Evolutionary conservation across 192 early-diverging fungal species (phyloP), one percentile per base, ranked within the genome.

Genomic region (Nowakowskiella sp.): DNA sequence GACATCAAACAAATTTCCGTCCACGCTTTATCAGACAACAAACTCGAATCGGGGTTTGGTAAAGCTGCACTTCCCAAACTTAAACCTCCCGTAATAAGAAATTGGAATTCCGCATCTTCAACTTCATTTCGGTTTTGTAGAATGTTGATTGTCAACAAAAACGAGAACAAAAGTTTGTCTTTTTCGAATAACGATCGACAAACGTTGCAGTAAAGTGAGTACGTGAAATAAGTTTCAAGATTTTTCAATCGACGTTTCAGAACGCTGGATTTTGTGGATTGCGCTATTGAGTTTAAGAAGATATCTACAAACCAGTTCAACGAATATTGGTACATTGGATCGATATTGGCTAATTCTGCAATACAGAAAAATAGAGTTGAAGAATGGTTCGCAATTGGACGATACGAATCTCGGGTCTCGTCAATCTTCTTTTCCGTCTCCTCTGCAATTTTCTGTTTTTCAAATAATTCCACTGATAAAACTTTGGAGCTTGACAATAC

Each of bases 311-410:
- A 83, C 80, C 80, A 83, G 3, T 58, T 73, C 8, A 83, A 64
- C 4, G 80, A 83, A 54, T 83, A 83, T 47, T 83, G 80, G 50
- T 83, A 83, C 80, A 83, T 83, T 21, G 80, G 75, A 52, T 83
- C 80, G 39, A 83, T 83, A 48, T 81, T 82, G 22, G 73, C 78
- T 16, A 83, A 48, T 48, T 83, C 80, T 10, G 80, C 78, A 49
- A 81, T 83, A 64, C 80, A 83, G 49, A 83, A 83, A 48, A 80
- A 83, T 27, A 83, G 61, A 1, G 64, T 63, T 7, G 78, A 60
- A 3, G 78, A 78, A 53, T 81, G 80, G 55, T 77, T 80, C 3
- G 80, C 80, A 61, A 83, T 83, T 3, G 78, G 78, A 19, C 77
- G 65, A 60, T 83, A 83, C 4, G 77, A 81, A 47, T 83, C 76